Evolutionary conservation across 192 early-diverging fungal species (phyloP).

Genomic region (Podila clonocystis): DNA sequence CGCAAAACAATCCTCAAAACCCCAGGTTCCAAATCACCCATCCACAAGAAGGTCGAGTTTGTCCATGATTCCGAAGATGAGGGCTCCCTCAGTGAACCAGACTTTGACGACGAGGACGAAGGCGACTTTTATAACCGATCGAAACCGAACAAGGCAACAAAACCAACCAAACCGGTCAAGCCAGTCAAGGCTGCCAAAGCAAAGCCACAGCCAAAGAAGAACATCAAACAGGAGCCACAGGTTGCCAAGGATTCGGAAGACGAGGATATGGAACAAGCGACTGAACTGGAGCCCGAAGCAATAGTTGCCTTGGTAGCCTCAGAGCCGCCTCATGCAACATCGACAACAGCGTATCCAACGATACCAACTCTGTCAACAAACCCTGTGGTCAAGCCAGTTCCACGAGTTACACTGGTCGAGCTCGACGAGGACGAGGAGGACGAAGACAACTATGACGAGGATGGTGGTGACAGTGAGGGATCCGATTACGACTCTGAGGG

Average conservation of each 20-base stretch:
- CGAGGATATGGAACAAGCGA: neutral
- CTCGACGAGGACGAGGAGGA: slow-evolving; percentile 15
- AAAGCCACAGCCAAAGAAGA: neutral
- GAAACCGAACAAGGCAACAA: neutral
- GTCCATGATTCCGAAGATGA: slow-evolving; percentile 26
- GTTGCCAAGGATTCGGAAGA: neutral
- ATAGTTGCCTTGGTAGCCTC: neutral
- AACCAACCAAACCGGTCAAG: neutral
- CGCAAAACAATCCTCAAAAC: slow-evolving; percentile 24
- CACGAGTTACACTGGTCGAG: slow-evolving; percentile 4
- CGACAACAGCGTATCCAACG: neutral
- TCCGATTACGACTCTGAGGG: slow-evolving; percentile 34
- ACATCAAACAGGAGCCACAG: neutral
- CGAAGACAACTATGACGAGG: slow-evolving; percentile 10
- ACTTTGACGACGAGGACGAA: slow-evolving; percentile 14
- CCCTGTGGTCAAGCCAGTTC: neutral
- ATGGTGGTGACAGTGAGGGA: slow-evolving; percentile 10
- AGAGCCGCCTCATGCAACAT: neutral
- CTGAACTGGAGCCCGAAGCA: neutral
- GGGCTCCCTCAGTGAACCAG: slow-evolving; percentile 24
- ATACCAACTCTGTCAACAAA: neutral
- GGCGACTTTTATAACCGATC: slow-evolving; percentile 2
- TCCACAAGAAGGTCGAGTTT: slow-evolving; percentile 32
- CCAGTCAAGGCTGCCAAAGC: neutral
- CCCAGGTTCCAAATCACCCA: slow-evolving; percentile 23